Conservation (phyloP, 805 yeast species). For the Blastobotrys mokoenaii region DNA sequence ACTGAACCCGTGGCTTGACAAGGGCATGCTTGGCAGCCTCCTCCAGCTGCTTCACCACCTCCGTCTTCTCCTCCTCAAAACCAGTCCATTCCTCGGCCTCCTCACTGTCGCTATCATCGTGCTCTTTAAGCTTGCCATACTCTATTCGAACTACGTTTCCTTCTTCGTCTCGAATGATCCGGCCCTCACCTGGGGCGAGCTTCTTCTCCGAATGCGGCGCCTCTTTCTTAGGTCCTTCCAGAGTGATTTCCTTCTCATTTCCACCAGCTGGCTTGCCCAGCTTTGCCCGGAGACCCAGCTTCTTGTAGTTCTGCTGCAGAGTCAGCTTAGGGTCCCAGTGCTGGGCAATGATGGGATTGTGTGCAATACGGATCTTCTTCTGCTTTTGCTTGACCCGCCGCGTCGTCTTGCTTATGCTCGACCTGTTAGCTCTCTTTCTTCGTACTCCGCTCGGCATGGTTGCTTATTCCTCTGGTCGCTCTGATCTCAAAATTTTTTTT, state of each 20-base stretch:
- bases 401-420: constrained; percentile 61
- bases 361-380: constrained; percentile 53
- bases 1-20: constrained; percentile 45
- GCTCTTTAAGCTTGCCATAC: constrained; percentile 47
- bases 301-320: constrained; percentile 76
- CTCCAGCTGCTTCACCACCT: constrained; percentile 64
- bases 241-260: constrained; percentile 40
- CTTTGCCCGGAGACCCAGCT: constrained; percentile 64
- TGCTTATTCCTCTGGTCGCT: not conserved
- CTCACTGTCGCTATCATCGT: constrained; percentile 21
- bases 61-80: constrained; percentile 30
- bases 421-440: constrained; percentile 73
- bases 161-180: constrained; percentile 59
- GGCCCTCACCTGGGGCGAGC: constrained; percentile 38
- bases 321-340: constrained; percentile 86
- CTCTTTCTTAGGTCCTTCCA: constrained; percentile 32
- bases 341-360: constrained; percentile 77
- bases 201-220: constrained; percentile 55
- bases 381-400: constrained; percentile 64
- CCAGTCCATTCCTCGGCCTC: constrained; percentile 21
- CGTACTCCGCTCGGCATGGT: constrained; percentile 44
- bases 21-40: constrained; percentile 40
- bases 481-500: not conserved
- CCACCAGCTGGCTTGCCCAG: constrained; percentile 75
- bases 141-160: constrained; percentile 61